Evolutionary conservation across 129 eudicot genomes (phyloP).

Genomic region (Chrysanthemum seticuspe): DNA sequence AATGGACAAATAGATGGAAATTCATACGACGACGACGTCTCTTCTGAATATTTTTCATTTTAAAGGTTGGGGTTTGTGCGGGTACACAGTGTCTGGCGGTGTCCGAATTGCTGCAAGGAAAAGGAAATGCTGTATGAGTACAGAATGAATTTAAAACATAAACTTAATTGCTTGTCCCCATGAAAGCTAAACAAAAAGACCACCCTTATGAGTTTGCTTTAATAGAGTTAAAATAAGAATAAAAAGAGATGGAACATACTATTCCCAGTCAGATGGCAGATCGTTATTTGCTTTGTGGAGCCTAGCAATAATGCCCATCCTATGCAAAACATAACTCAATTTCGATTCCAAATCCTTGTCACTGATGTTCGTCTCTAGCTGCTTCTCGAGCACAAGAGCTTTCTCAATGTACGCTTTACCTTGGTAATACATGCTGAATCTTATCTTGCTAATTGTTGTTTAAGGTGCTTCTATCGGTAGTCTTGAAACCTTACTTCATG

Average conservation of each 20-base stretch:
- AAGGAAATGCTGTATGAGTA: no score
- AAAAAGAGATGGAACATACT: neutral
- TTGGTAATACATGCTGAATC: no score
- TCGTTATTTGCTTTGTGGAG: neutral
- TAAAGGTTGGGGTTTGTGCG: no score
- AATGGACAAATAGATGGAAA: no score
- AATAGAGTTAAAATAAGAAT: neutral
- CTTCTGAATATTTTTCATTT: no score
- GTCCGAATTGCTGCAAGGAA: no score
- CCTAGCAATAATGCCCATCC: neutral
- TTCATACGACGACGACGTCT: no score
- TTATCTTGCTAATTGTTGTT: no score
- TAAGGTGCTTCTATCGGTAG: no score
- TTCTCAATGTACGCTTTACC: neutral
- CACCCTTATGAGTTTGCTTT: neutral
- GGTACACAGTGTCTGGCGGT: no score
- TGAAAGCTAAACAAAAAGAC: neutral
- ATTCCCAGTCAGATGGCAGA: neutral
- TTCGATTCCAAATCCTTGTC: neutral
- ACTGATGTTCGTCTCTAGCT: neutral
- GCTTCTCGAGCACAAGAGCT: neutral
- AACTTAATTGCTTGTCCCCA: neutral
- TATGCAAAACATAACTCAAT: neutral
- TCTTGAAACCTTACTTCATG: no score
- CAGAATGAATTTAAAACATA: no score